These are phyloP conservation scores for Gryganskiella cystojenkinii DNA, from an alignment of 192 early-diverging fungal species.

Conservation along the genomic window DNA sequence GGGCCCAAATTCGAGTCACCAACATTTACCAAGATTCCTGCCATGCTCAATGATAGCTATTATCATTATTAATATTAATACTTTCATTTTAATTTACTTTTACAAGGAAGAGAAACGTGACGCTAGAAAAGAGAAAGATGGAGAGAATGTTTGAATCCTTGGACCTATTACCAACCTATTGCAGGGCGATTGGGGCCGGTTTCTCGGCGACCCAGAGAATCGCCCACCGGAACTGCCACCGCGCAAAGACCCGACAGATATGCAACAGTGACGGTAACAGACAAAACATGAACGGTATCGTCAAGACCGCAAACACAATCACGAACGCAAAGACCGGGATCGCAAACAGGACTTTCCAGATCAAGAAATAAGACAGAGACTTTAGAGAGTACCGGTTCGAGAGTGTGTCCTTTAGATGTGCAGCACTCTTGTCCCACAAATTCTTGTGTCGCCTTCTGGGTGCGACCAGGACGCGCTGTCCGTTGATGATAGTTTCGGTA, in stretches of 20 bases:
- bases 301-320: slow-evolving; percentile 8
- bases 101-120: too few species aligned
- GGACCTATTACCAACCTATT: too few species aligned
- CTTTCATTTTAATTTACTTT: too few species aligned
- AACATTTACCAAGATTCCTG: too few species aligned
- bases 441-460: slow-evolving; percentile 11
- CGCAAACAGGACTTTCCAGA: slow-evolving; percentile 35
- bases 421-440: slow-evolving; percentile 11
- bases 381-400: slow-evolving; percentile 18
- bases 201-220: slow-evolving; percentile 40
- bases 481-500: background rate
- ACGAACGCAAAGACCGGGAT: slow-evolving; percentile 19
- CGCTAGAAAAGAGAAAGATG: too few species aligned
- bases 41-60: too few species aligned
- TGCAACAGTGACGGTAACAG: slow-evolving; percentile 26
- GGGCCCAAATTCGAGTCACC: too few species aligned
- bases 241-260: slow-evolving; percentile 11
- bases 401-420: slow-evolving; percentile 14
- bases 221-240: slow-evolving; percentile 44
- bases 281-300: slow-evolving; percentile 39
- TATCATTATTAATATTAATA: too few species aligned
- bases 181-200: slow-evolving; percentile 22
- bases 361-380: slow-evolving; percentile 32
- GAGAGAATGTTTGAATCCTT: too few species aligned
- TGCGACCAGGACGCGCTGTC: too few species aligned